Evolutionary conservation across 202 grass and related monocot species (phyloP).

Genomic region (Setaria viridis): DNA sequence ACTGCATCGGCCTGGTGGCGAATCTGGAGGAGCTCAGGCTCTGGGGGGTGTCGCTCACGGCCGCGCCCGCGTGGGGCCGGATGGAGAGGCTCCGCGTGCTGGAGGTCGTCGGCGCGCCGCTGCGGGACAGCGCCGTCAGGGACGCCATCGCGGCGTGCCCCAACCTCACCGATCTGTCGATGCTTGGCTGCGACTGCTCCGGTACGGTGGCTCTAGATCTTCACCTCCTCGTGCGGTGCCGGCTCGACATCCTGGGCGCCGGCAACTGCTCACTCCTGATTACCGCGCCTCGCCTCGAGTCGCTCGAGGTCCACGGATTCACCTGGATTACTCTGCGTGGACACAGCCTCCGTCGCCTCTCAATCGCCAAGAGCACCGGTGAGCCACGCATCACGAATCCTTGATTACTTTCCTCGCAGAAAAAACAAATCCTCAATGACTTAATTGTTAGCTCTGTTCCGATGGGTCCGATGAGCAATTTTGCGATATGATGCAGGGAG

Average conservation of each 20-base stretch:
- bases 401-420: not conserved
- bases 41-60: conserved; percentile 77
- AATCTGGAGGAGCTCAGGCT: conserved; percentile 74
- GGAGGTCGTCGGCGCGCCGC: conserved; percentile 82
- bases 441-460: not conserved
- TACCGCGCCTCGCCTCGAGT: conserved; percentile 60
- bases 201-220: conserved; percentile 64
- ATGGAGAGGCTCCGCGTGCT: conserved; percentile 63
- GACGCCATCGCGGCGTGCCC: conserved; percentile 72
- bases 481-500: conserved; percentile 57
- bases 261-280: conserved; percentile 69
- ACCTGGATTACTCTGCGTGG: conserved; percentile 70
- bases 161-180: conserved; percentile 75
- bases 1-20: conserved; percentile 60
- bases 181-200: conserved; percentile 84
- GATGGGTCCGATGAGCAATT: conserved; percentile 1
- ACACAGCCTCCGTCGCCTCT: conserved; percentile 63
- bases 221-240: conserved; percentile 63
- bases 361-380: conserved; percentile 88
- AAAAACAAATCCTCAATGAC: no score
- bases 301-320: conserved; percentile 86
- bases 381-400: not conserved
- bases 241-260: conserved; percentile 77
- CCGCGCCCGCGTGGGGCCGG: conserved; percentile 65
- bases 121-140: conserved; percentile 67